A percentile compares a stretch with the other conserved stretches of the same genome.
These are phyloP conservation scores for Elsinoe perseae DNA, from an alignment of 2,329 filamentous ascomycete genomes.

Conservation along the genomic window DNA sequence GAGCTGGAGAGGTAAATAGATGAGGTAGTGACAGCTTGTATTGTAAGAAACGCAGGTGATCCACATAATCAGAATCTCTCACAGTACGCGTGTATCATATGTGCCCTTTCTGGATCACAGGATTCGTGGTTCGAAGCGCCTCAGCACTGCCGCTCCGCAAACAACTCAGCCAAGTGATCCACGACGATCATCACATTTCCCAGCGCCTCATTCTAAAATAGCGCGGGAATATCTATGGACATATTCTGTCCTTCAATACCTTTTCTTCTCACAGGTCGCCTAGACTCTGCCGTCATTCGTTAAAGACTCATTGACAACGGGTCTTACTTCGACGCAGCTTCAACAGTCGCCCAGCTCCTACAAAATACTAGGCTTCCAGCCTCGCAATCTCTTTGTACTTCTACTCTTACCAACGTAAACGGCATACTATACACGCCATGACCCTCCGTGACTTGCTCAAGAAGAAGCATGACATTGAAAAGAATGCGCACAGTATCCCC, in stretches of 20 bases:
- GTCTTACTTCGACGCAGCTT: not conserved
- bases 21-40: slow-evolving; percentile 23
- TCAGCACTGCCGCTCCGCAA: slow-evolving; percentile 4
- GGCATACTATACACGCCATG: not conserved
- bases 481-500: not conserved
- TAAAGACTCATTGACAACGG: not conserved
- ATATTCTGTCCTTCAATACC: not conserved
- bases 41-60: slow-evolving; percentile 24
- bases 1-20: slow-evolving; percentile 15
- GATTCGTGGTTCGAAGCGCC: not conserved
- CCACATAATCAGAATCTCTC: not conserved
- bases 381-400: not conserved
- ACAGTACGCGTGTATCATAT: not conserved
- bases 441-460: slow-evolving; percentile 12
- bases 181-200: slow-evolving; percentile 11
- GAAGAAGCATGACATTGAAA: slow-evolving; percentile 15
- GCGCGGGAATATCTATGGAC: not conserved
- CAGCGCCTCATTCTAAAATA: not conserved
- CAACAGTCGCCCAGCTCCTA: not conserved
- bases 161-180: slow-evolving; percentile 2
- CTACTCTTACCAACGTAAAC: not conserved
- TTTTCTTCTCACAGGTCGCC: not conserved
- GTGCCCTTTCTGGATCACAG: not conserved
- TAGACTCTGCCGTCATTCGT: not conserved
- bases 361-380: not conserved